Conservation (phyloP, 73 alveolate species). For the Stentor coeruleus region DNA sequence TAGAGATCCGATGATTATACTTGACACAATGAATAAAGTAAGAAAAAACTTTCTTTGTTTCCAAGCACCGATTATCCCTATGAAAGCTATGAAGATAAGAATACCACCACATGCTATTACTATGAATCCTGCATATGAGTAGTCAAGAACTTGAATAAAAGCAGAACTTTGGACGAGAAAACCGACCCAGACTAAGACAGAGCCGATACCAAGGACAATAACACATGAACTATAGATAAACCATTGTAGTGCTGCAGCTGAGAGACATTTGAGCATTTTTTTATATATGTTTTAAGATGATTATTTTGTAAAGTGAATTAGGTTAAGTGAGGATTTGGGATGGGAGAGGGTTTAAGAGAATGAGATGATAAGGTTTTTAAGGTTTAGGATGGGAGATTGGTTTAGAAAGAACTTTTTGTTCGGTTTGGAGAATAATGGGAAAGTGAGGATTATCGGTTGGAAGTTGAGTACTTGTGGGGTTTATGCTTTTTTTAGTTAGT, state of each 20-base stretch:
- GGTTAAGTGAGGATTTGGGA: too few species aligned
- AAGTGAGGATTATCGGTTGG: too few species aligned
- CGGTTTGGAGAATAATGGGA: too few species aligned
- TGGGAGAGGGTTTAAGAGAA: too few species aligned
- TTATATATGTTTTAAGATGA: too few species aligned
- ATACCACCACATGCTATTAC: background rate
- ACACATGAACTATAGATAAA: background rate
- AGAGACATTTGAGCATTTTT: background rate
- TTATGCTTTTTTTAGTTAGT: too few species aligned
- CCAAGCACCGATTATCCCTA: background rate
- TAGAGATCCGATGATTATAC: background rate
- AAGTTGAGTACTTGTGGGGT: too few species aligned
- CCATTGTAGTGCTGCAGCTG: background rate
- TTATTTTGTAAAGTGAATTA: too few species aligned
- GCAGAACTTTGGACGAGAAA: background rate
- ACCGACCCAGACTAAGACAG: background rate
- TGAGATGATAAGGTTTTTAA: too few species aligned
- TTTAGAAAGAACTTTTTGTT: too few species aligned
- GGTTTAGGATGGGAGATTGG: too few species aligned
- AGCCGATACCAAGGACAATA: background rate
- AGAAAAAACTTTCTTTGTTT: background rate
- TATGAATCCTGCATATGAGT: background rate
- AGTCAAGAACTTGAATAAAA: background rate
- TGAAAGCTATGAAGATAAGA: background rate
- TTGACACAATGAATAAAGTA: background rate